Base-by-base conservation (phyloP, 1,284 basidiomycete species). In the Trichosporon faecale region DNA sequence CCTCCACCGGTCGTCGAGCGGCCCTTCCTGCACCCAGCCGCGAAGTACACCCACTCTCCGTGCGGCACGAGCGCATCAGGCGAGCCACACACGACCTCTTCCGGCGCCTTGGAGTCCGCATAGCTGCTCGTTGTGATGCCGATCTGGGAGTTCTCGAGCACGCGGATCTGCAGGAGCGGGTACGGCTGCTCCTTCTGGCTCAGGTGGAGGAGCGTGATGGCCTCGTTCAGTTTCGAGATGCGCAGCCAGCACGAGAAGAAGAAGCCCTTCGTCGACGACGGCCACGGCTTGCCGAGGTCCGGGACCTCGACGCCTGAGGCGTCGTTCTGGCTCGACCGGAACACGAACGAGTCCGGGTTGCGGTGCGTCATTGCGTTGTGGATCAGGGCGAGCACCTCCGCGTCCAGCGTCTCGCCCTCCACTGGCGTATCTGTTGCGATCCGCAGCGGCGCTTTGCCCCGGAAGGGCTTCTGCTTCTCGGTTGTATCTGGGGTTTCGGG, bases 91-190 rank as follows among this genome's bases (percentile, higher is more conserved):
- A 83, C 70, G 6, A 80, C 69, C 68, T 84, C 83, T 3, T 76
- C 73, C 1, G 74, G 70, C 31, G 65, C 69, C 18, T 12, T 65
- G 8, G 40, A 55, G 12, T 72, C 72, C 12, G 21, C 40, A n/a
- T 60, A 66, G 64, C 31, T 31, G 12, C 71, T 74, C 1, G 76
- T 74, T n/a, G 71, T 71, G 27, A 84, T 72, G 1, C 76, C 79
- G 25, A 84, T 81, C 60, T 83, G 81, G 6, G 83, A 83, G 64
- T 81, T 83, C 40, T 83, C 82, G 14, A 84, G 73, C 5, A 84
- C 77, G 11, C 81, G 77, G 8, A 84, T 65, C 4, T 77, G 76
- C 67, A 84, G 73, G 11, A 83, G 69, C 2, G 78, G 73, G 55
- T 75, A 67, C 46, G 73, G 40, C 35, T 60, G 33, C 40, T 67